Conservation (phyloP, 2,329 filamentous ascomycete species). For the Penicillium oxalicum region DNA sequence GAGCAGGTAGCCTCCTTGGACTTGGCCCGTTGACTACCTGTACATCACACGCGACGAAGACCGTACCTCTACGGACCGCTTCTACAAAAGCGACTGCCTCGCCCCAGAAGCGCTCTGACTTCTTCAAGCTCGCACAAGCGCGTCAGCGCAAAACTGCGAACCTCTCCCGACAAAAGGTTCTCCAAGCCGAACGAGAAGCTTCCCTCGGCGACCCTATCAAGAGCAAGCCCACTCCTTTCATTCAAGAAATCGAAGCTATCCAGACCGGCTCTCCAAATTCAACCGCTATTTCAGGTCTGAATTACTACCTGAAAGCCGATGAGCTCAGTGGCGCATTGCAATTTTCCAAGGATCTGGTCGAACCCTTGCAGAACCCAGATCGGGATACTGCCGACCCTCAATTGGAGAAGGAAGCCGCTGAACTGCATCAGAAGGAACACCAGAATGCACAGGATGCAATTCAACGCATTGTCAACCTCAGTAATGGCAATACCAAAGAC, state of each 20-base stretch:
- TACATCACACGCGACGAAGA: constrained; percentile 45
- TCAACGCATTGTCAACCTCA: constrained; percentile 68
- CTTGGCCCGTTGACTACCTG: constrained; percentile 45
- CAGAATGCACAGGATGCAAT: constrained; percentile 68
- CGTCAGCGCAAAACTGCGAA: constrained; percentile 80
- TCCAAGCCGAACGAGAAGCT: constrained; percentile 59
- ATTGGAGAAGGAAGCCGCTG: constrained; percentile 32
- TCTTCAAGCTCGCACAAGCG: constrained; percentile 74
- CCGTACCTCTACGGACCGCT: constrained; percentile 57
- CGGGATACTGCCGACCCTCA: constrained; percentile 34
- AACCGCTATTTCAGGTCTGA: constrained; percentile 44
- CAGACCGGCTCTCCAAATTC: constrained; percentile 14
- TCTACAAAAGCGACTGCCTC: constrained; percentile 59
- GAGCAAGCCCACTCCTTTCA: constrained; percentile 72
- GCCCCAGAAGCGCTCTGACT: constrained; percentile 66
- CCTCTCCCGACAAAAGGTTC: constrained; percentile 63
- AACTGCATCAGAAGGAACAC: constrained; percentile 52
- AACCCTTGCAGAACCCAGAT: constrained; percentile 29
- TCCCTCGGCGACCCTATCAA: constrained; percentile 71
- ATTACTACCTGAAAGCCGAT: constrained; percentile 65
- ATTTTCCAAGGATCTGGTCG: constrained; percentile 60
- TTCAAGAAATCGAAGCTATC: constrained; percentile 43
- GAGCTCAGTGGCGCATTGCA: constrained; percentile 63
- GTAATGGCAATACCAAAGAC: constrained; percentile 72
- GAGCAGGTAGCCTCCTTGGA: constrained; percentile 25